Evolutionary conservation across 352 stramenopile species (phyloP).

Genomic region (Lagenidium giganteum): DNA sequence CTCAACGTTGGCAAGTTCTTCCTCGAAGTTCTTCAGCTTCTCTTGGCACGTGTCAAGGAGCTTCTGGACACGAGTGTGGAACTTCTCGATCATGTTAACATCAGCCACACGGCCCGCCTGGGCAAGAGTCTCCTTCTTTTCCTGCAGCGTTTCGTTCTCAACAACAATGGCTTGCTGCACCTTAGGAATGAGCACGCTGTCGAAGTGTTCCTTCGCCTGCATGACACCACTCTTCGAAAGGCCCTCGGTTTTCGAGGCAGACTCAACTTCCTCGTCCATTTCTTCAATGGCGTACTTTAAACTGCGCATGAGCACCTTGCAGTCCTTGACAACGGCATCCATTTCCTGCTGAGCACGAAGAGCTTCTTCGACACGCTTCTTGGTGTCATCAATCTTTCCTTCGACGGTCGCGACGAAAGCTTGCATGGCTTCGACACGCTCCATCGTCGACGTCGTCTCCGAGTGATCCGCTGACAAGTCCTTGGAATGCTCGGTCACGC

Average conservation of each 20-base stretch:
- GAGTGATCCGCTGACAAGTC: conserved; percentile 65
- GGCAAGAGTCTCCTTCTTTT: conserved; percentile 72
- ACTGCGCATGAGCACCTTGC: conserved; percentile 79
- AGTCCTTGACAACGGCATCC: conserved; percentile 82
- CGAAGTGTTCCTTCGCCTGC: conserved; percentile 62
- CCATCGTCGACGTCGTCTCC: conserved; percentile 58
- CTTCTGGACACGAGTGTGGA: conserved; percentile 56
- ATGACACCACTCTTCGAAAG: conserved; percentile 65
- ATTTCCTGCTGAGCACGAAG: conserved; percentile 63
- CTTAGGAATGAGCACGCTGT: conserved; percentile 64
- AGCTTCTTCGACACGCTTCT: conserved; percentile 44
- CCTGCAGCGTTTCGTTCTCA: conserved; percentile 77
- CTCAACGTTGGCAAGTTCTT: conserved; percentile 70
- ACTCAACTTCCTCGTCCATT: conserved; percentile 85
- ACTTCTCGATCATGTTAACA: conserved; percentile 70
- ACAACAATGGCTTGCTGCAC: conserved; percentile 60
- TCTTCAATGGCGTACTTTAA: conserved; percentile 87
- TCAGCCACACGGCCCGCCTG: conserved; percentile 51
- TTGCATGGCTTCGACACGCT: conserved; percentile 71
- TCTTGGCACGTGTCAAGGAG: conserved; percentile 63
- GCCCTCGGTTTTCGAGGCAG: conserved; percentile 64
- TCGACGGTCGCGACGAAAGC: conserved; percentile 74
- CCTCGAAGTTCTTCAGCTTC: conserved; percentile 71
- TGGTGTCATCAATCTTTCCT: conserved; percentile 57
- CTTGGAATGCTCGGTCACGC: conserved; percentile 60